Percentiles rank a stretch among this genome's conserved stretches.
phyloP scores from a whole-genome alignment of 768 basidiomycete species.

The Lyophyllum decastes region DNA sequence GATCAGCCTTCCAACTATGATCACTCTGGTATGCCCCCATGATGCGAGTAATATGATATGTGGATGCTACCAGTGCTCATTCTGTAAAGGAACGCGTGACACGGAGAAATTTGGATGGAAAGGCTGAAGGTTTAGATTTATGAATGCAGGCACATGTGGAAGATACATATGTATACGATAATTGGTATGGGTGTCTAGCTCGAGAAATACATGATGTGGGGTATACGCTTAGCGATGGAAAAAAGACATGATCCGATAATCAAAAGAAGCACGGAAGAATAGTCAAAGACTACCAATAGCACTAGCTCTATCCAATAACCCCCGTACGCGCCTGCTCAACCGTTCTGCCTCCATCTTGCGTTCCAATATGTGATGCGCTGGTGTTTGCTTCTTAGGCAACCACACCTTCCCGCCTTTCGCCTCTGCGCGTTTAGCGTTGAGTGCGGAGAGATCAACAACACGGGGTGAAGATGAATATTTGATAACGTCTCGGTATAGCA shows the following conservation, averaged over 20 bases:
- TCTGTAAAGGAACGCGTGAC: no score
- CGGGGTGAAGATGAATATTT: constrained; percentile 79
- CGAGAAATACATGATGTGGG: constrained; percentile 1
- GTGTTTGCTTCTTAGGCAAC: constrained; percentile 80
- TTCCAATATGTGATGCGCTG: constrained; percentile 80
- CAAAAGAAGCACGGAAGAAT: constrained; percentile 1
- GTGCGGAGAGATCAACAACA: constrained; percentile 80
- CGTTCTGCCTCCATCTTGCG: constrained; percentile 75
- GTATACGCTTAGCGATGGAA: background rate
- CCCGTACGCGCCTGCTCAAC: constrained; percentile 67
- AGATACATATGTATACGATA: background rate
- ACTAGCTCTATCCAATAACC: constrained; percentile 67
- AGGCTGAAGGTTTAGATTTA: no score
- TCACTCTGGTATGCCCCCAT: no score
- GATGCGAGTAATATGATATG: no score
- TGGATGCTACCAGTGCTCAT: no score
- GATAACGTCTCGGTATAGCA: constrained; percentile 88
- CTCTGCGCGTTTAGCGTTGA: constrained; percentile 54
- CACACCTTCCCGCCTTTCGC: constrained; percentile 59
- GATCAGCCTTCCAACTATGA: no score
- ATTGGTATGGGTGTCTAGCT: background rate
- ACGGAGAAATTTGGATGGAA: no score
- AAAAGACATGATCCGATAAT: background rate
- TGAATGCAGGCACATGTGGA: no score
- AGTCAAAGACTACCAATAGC: constrained; percentile 31